Evolutionary conservation across 116 monocot species (phyloP).

Genomic region (Zostera marina): DNA sequence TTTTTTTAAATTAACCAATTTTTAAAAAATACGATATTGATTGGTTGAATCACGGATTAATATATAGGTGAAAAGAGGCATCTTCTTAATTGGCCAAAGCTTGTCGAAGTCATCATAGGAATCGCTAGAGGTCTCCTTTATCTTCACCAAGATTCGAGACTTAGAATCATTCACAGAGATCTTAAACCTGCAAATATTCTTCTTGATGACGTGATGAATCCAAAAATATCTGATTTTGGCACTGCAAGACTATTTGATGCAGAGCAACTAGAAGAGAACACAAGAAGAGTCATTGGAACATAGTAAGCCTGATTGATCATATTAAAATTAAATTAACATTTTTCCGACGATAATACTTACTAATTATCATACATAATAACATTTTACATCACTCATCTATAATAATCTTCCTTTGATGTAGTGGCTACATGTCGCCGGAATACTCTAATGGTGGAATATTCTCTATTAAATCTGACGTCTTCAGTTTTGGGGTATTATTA

Average conservation of each 20-base stretch:
- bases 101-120: constrained; percentile 8
- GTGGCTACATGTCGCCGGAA: constrained; percentile 5
- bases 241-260: constrained; percentile 12
- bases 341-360: too few species aligned
- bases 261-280: constrained; percentile 1
- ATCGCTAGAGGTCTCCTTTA: constrained; percentile 11
- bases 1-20: too few species aligned
- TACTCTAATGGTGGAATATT: neutral
- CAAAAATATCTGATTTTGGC: constrained; percentile 16
- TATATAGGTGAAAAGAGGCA: constrained; percentile 13
- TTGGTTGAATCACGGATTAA: neutral
- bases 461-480: constrained; percentile 1
- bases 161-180: constrained; percentile 13
- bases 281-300: too few species aligned
- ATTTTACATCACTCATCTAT: too few species aligned
- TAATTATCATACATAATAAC: too few species aligned
- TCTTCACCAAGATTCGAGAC: constrained; percentile 11
- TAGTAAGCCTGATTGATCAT: too few species aligned
- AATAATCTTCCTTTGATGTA: too few species aligned
- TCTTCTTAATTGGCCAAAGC: constrained; percentile 6
- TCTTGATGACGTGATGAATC: constrained; percentile 10
- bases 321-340: too few species aligned
- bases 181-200: constrained; percentile 7
- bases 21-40: too few species aligned
- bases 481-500: neutral